Evolutionary conservation across 768 basidiomycete genomes (phyloP), one percentile per base, ranked within the genome.

Genomic region (Zangia roseola): DNA sequence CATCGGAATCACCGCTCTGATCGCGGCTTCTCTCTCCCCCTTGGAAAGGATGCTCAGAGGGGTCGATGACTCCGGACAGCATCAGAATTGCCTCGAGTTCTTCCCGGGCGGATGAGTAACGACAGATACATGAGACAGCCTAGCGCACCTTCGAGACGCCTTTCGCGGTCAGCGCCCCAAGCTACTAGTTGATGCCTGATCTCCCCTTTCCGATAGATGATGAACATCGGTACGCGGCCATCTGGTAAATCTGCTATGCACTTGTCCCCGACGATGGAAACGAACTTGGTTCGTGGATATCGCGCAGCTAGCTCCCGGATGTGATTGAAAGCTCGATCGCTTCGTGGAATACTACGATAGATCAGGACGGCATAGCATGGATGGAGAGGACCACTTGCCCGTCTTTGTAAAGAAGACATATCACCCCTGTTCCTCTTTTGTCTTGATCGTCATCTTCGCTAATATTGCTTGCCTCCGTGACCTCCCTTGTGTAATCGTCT

Each of bases 181-280:
- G 90, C 81, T 5, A 91, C 75, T 12, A 97, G 74, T 66, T 97
- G 93, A 53, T 88, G 87, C 40, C 80, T 74, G 28, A 98, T 86
- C 37, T 94, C 88, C n/a, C 97, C 97, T 57, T 86, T 87, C 39
- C 88, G 83, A 69, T 99, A 98, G 25, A 95, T 72, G 55, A 99
- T 84, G 49, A 98, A 72, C 77, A 95, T 98, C 2, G 97, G 97
- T 34, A 93, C 70, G 43, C 93, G 84, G 31, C 81, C 76, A 59
- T 97, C 97, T 13, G 94, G 95, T 30, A 98, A 84, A 69, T 97
- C 87, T n/a, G 90, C 84, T 58, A 99, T 97, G 72, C 93, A 95
- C 68, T 93, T 93, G 71, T 91, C 82, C 31, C 94, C 93, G 4
- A 94, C 83, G 58, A 98, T 98, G 10, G 91, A 92, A 52, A 97